Evolutionary conservation across 768 basidiomycete genomes (phyloP).

Genomic region (Lactifluus rugatus): DNA sequence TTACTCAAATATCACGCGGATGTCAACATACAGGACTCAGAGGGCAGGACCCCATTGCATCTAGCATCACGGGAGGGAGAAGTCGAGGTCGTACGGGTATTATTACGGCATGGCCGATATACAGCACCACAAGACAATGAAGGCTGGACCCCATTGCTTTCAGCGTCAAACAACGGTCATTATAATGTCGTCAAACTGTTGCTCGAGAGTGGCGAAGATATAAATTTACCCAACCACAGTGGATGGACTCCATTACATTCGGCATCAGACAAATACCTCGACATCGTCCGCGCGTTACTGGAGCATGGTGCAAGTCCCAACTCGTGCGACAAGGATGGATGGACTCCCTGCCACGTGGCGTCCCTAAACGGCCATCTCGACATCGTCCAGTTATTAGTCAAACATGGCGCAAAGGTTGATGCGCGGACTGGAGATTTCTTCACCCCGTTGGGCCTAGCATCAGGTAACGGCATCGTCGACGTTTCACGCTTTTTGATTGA

Average conservation of each 20-base stretch:
- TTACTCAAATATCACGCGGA: background rate
- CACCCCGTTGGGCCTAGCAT: background rate
- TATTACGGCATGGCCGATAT: background rate
- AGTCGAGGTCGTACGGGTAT: background rate
- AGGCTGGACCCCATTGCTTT: background rate
- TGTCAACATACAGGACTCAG: background rate
- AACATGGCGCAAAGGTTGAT: background rate
- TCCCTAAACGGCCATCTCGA: background rate
- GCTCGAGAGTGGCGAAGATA: background rate
- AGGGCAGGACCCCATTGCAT: background rate
- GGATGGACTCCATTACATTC: background rate
- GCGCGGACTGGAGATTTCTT: background rate
- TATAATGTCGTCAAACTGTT: background rate
- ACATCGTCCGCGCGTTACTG: background rate
- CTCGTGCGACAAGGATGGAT: background rate
- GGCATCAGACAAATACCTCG: background rate
- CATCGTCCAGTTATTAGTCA: background rate
- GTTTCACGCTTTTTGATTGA: background rate
- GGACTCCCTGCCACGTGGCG: background rate
- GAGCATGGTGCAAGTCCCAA: background rate
- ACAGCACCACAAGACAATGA: background rate
- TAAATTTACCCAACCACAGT: too few species aligned
- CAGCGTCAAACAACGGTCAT: too few species aligned
- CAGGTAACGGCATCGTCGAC: background rate
- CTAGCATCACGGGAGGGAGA: background rate